Base-by-base conservation (phyloP, 805 yeast genomes). In the Wickerhamomyces strasburgensis region DNA sequence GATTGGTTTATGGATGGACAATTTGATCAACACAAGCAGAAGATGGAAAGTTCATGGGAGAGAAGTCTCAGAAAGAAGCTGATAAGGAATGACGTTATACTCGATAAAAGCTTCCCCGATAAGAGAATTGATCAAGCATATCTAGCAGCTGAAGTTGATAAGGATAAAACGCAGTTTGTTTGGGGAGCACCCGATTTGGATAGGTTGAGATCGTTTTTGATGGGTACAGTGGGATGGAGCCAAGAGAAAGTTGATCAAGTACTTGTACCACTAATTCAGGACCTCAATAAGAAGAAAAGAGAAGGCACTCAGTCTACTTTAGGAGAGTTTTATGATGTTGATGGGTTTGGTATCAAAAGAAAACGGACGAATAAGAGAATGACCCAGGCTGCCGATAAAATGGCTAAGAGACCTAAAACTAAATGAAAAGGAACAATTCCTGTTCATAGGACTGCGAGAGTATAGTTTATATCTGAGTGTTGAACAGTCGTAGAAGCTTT, bases 181-280 rank as follows among this genome's bases (percentile, higher is more conserved):
- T 93, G 98, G 98, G 98, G 97, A 0, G 62, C 67, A 3, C 96
- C 97, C 0, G 87, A 85, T 55, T 60, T 89, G 40, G 97, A 88
- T 49, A 78, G 76, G 46, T 64, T 93, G 34, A 63, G 97, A 21
- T 67, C 75, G 1, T 89, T 74, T 48, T 64, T 93, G 57, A 73
- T 73, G 72, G 66, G 62, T 31, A 76, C 76, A 31, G 78, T 88
- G 7, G 88, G 89, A 3, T 94, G 99, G 97, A 63, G 72, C 3
- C 78, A 77, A 49, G 78, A 71, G 7, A 71, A 75, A 40, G 80
- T 86, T 3, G 95, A 90, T 52, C 89, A 85, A 51, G 80, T 88
- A 3, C 64, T 93, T 54, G 69, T 89, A 14, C 99, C 98, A 3
- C 73, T 93, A 38, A 80, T 93, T 14, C 72, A 79, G 48, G 88